These are phyloP conservation scores for Amborella trichopoda DNA, from an alignment of 164 flowering plant species.

Conservation along the genomic window DNA sequence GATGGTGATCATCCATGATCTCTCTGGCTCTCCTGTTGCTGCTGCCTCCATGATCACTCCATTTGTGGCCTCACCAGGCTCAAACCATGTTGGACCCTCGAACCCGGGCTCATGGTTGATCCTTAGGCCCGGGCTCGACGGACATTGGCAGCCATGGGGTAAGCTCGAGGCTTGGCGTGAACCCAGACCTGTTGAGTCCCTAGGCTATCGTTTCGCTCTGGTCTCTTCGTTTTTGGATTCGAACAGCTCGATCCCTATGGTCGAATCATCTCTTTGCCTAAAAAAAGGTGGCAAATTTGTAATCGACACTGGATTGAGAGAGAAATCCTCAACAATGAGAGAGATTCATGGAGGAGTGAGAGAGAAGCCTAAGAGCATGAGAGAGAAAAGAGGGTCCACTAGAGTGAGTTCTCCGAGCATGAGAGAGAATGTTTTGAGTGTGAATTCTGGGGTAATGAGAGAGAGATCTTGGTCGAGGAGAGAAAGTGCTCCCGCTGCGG, in stretches of 20 bases:
- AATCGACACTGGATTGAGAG: slow-evolving; percentile 54
- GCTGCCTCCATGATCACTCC: slow-evolving; percentile 97
- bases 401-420: no score
- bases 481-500: no score
- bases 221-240: slow-evolving; percentile 45
- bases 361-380: no score
- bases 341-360: no score
- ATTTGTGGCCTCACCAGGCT: slow-evolving; percentile 82
- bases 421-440: no score
- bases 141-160: slow-evolving; percentile 93
- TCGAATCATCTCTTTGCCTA: slow-evolving; percentile 47
- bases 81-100: slow-evolving; percentile 72
- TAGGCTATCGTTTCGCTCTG: slow-evolving; percentile 82
- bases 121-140: slow-evolving; percentile 58
- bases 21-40: slow-evolving; percentile 91
- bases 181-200: slow-evolving; percentile 50
- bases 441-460: no score
- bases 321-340: no score
- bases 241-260: slow-evolving; percentile 34
- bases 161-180: slow-evolving; percentile 96
- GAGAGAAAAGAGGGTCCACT: no score
- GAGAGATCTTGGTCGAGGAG: no score
- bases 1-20: slow-evolving; percentile 81
- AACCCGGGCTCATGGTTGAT: slow-evolving; percentile 98
- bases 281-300: slow-evolving; percentile 66